phyloP scores from a whole-genome alignment of 305 asterid species.

The Solanum aculeatissimum region DNA sequence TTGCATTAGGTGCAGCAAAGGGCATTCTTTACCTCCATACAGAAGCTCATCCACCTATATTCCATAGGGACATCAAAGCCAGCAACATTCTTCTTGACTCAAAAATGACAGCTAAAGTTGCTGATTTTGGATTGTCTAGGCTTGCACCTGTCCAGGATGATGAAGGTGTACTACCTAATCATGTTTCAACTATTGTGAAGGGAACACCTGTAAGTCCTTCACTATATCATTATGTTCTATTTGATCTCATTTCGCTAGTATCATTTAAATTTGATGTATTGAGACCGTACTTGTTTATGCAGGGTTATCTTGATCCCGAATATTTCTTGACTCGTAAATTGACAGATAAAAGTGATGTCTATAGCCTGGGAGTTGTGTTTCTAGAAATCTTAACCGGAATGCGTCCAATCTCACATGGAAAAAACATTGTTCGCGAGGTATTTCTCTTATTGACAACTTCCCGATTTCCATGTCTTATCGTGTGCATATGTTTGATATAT shows the following conservation, averaged over 20 bases:
- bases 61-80: constrained; percentile 85
- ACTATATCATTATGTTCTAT: not conserved
- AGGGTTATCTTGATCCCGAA: constrained; percentile 96
- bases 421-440: constrained; percentile 92
- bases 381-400: constrained; percentile 76
- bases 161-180: constrained; percentile 36
- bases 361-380: constrained; percentile 87
- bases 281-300: constrained; percentile 5
- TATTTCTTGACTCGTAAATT: constrained; percentile 64
- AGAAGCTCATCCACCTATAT: constrained; percentile 87
- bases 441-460: not conserved
- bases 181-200: constrained; percentile 70
- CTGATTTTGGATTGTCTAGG: constrained; percentile 88
- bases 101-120: constrained; percentile 68
- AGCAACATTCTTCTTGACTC: constrained; percentile 77
- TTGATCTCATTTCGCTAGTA: not conserved
- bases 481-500: not conserved
- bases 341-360: constrained; percentile 85
- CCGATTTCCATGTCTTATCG: not conserved
- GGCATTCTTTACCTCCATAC: constrained; percentile 87
- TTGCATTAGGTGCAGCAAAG: constrained; percentile 71
- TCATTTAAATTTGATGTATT: not conserved
- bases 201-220: constrained; percentile 77
- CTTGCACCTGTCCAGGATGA: constrained; percentile 63
- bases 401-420: constrained; percentile 80